Base-by-base conservation (phyloP, 1,139 yeast species). In the Nadsonia commutata region DNA sequence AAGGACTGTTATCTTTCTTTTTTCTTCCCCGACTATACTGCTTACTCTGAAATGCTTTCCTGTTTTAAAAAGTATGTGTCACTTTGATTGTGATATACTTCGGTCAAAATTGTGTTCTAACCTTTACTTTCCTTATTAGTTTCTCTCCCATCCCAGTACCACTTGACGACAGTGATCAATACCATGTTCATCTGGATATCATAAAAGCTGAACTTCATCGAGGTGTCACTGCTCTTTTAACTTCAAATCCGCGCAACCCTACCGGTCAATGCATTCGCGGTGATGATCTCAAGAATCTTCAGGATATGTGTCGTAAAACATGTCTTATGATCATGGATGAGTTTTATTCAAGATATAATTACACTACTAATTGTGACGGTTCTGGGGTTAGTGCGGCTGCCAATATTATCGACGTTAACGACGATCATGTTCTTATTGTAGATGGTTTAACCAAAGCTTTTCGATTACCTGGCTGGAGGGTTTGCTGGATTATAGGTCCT, bases 71-170 rank as follows among this genome's bases (percentile, higher is more conserved):
- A 76, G 58, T 49, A 40, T 36, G 51, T 46, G 20, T 8, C 18
- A 22, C 21, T 36, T 11, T 6, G 19, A 13, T 31, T 31, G 23
- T 6, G 11, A 6, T 18, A 3, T 18, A 6, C 20, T 19, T 18
- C 31, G 6, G 23, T 6, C 3, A 11, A 27, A 3, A 20, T n/a
- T 17, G 27, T 17, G 31, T 18, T n/a, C 13, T 20, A 2, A 7
- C 36, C 8, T 16, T 18, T 9, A 23, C 39, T 31, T 22, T 3
- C 37, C 20, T 11, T 18, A 13, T 31, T 37, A 47, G 48, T 50
- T 76, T 76, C 56, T 72, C 80, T 1, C 81, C 82, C 6, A 75
- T 76, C 45, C 83, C 83, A 1, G 81, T 76, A 9, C 82, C 82
- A 1, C 64, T 76, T 51, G 71, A 68, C 48, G 80, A 76, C 52